Conservation (phyloP, 352 stramenopile genomes). For the Globisporangium uncinulatum region DNA sequence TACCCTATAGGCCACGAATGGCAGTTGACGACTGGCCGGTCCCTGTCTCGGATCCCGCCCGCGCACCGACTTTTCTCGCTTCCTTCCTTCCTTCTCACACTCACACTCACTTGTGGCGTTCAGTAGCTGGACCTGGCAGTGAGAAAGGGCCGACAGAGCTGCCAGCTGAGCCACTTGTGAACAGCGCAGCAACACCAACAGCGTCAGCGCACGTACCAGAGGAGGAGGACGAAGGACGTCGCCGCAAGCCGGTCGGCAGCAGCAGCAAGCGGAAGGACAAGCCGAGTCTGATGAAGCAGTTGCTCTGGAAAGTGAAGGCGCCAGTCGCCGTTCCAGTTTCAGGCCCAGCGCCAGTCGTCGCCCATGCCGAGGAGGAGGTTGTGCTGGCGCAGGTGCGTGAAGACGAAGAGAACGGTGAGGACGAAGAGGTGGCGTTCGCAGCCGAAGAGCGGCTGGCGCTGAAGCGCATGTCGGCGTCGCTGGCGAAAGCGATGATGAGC, state of each 20-base stretch:
- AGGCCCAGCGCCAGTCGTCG: constrained; percentile 11
- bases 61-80: background rate
- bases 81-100: too few relatives aligned
- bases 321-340: background rate
- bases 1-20: background rate
- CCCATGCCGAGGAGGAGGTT: background rate
- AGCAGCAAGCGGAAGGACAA: constrained; percentile 6
- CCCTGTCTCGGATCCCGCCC: background rate
- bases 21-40: background rate
- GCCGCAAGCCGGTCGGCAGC: constrained; percentile 1
- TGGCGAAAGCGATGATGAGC: constrained; percentile 14
- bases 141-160: too few relatives aligned
- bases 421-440: constrained; percentile 40
- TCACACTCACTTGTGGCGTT: too few relatives aligned
- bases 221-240: background rate
- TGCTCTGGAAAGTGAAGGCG: constrained; percentile 57
- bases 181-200: background rate
- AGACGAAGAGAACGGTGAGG: constrained; percentile 14
- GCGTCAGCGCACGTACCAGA: background rate
- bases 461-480: constrained; percentile 31
- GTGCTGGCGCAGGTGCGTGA: background rate
- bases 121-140: too few relatives aligned
- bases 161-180: background rate
- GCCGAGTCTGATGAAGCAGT: constrained; percentile 41
- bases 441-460: constrained; percentile 27